Conservation (phyloP, 23 red algal species). For the Porphyridium purpureum region DNA sequence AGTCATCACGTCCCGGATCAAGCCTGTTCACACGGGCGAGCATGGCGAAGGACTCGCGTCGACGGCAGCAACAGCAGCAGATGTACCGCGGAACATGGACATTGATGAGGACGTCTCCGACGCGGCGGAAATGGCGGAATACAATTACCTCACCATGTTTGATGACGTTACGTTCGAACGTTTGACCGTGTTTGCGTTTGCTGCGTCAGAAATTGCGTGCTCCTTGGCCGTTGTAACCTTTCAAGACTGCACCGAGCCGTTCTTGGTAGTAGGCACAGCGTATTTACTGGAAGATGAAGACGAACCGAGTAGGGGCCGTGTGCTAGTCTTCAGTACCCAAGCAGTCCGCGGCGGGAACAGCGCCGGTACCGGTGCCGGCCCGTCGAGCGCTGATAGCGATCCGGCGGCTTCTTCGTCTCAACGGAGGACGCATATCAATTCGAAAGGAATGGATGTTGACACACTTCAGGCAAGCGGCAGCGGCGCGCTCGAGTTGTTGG, state of each 20-base stretch:
- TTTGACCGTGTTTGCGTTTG: constrained; percentile 28
- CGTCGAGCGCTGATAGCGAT: too few relatives aligned
- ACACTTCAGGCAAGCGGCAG: too few relatives aligned
- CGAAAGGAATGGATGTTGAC: too few relatives aligned
- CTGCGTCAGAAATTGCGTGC: constrained; percentile 26
- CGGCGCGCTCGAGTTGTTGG: constrained; percentile 22
- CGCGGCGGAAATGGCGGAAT: constrained; percentile 27
- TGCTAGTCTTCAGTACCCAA: constrained; percentile 45
- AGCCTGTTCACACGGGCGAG: too few relatives aligned
- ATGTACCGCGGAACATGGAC: too few relatives aligned
- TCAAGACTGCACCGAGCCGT: constrained; percentile 21
- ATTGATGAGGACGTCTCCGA: too few relatives aligned
- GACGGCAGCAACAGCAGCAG: constrained; percentile 25
- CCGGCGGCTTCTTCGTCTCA: too few relatives aligned
- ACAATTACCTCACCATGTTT: constrained; percentile 44
- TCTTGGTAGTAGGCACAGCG: constrained; percentile 73
- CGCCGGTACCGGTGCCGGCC: too few relatives aligned
- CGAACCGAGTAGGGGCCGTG: constrained; percentile 53
- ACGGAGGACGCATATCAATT: too few relatives aligned
- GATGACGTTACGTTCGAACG: constrained; percentile 64
- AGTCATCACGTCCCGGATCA: too few relatives aligned
- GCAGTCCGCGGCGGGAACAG: too few relatives aligned
- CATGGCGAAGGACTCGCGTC: too few relatives aligned
- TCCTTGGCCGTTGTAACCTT: constrained; percentile 37
- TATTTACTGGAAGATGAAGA: constrained; percentile 25